Base-by-base conservation (phyloP, 1,284 basidiomycete genomes). In the Coriolopsis trogii region DNA sequence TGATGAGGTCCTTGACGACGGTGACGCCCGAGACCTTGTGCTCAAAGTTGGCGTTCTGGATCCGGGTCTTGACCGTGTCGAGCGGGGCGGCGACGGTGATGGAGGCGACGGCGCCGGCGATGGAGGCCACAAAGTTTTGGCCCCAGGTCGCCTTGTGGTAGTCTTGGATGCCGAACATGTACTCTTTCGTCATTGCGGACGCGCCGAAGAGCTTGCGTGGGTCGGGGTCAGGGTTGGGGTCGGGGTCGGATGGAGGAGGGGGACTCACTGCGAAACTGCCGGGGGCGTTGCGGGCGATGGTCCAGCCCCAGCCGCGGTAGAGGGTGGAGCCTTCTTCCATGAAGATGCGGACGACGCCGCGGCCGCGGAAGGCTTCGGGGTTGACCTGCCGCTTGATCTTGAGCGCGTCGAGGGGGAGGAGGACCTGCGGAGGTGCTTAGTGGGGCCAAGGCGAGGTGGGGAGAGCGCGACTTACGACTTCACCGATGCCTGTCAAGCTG, bases 311-410 rank as follows among this genome's bases (percentile, higher is more conserved):
- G 33, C 96, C 96, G 60, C 95, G 87, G 75, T 99, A 99, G 31
- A 99, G 82, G 3, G 89, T 83, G 10, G 83, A 87, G 52, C 95
- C 94, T 69, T 99, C 97, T 63, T 99, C 95, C 61, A 87, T 75
- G 69, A 99, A 84, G 61, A 99, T 95, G 48, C 89, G 87, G 51
- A 97, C 60, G 63, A 97, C 82, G 31, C 95, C 95, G 31, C 96
- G 89, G 38, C 93, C 93, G 46, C 91, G 89, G 82, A 97, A 93
- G 2, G 95, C 93, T 64, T 96, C 94, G 3, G 94, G 95, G 74
- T 97, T 97, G 57, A 95, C 94, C 76, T 98, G 95, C 59, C 95
- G 88, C 78, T 98, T 98, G 74, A 99, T 99, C 76, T 99, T 99
- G 66, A 99, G 85, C 24, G 89, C 95, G 66, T 99, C 96, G 5